Conservation (phyloP, 2,329 filamentous ascomycete species). For the Fusarium pseudograminearum region DNA sequence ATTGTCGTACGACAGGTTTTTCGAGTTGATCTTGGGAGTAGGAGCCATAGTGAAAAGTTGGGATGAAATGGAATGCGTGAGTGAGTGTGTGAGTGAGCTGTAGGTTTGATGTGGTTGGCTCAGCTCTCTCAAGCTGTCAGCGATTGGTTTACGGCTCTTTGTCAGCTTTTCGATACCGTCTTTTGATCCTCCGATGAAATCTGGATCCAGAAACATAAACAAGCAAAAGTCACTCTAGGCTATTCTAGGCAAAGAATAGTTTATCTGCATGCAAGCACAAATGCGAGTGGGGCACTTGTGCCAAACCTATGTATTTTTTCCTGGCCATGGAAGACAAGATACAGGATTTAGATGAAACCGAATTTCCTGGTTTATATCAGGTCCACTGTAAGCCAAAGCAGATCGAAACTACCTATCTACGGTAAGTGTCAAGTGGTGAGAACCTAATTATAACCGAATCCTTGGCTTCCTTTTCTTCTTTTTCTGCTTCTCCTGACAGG, state of each 20-base stretch:
- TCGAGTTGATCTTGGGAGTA: conserved; percentile 74
- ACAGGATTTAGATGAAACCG: conserved; percentile 8
- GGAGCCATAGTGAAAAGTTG: conserved; percentile 56
- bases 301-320: conserved; percentile 2
- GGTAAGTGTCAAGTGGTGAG: conserved; percentile 14
- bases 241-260: conserved; percentile 20
- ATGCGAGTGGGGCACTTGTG: conserved; percentile 24
- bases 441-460: conserved; percentile 29
- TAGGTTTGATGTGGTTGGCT: conserved; percentile 27
- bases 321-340: background rate
- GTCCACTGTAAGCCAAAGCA: background rate
- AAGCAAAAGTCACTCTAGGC: conserved; percentile 23
- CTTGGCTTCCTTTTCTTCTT: background rate
- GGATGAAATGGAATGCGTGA: background rate
- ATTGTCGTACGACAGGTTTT: conserved; percentile 75
- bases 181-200: background rate
- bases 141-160: conserved; percentile 31
- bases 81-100: background rate
- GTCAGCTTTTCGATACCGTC: conserved; percentile 24
- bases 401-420: background rate
- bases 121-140: conserved; percentile 12
- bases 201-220: background rate
- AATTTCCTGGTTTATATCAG: conserved; percentile 6
- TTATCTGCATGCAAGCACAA: conserved; percentile 21
- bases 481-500: conserved; percentile 19